phyloP scores from a whole-genome alignment of 345 rosid species.

The Cardamine resedifolia region DNA sequence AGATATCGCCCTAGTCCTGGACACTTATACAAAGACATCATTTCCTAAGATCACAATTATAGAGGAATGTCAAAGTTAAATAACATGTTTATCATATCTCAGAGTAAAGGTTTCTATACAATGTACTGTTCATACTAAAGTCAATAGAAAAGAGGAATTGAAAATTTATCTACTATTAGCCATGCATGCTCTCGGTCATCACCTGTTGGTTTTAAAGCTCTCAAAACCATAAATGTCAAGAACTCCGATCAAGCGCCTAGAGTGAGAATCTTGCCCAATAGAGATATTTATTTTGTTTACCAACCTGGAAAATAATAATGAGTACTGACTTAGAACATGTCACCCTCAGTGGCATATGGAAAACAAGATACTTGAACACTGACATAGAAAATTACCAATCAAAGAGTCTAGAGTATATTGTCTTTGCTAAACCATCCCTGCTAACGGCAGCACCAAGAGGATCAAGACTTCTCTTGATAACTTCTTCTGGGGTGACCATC shows the following conservation, averaged over 20 bases:
- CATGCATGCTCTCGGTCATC: constrained; percentile 24
- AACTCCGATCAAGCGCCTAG: constrained; percentile 72
- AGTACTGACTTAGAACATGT: constrained; percentile 3
- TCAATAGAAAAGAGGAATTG: background rate
- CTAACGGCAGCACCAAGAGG: constrained; percentile 66
- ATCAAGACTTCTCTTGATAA: constrained; percentile 80
- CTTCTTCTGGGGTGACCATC: constrained; percentile 84
- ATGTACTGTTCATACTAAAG: background rate
- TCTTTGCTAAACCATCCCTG: constrained; percentile 94
- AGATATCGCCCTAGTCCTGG: background rate
- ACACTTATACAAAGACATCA: constrained; percentile 8
- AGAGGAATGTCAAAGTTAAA: background rate
- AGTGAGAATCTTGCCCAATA: constrained; percentile 73
- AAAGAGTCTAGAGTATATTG: constrained; percentile 81
- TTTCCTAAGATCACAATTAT: background rate
- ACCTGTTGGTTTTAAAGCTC: constrained; percentile 88
- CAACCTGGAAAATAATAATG: constrained; percentile 56
- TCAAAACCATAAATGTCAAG: constrained; percentile 95
- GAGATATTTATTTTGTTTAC: constrained; percentile 72
- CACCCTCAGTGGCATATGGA: background rate
- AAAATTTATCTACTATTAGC: background rate
- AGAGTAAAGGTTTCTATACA: background rate
- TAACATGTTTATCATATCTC: constrained; percentile 6
- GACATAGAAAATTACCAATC: constrained; percentile 58
- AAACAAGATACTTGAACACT: background rate